These are phyloP conservation scores for Pseudogymnoascus sp. DNA, from an alignment of 2,329 filamentous ascomycete species.

Conservation along the genomic window DNA sequence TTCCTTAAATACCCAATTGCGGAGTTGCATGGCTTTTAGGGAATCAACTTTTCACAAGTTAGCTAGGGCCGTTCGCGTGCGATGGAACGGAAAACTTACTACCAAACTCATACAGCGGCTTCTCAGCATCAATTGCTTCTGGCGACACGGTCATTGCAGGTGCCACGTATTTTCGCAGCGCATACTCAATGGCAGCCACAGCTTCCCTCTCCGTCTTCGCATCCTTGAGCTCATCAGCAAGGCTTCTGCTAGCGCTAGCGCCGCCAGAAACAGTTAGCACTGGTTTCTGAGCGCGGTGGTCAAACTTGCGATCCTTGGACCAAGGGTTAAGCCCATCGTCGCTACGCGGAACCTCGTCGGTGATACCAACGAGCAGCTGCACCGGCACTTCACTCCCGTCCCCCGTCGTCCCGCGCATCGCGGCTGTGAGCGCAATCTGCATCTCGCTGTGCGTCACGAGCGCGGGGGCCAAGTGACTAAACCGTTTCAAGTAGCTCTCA, in stretches of 20 bases:
- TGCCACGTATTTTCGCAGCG: constrained; percentile 19
- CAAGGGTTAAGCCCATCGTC: not conserved
- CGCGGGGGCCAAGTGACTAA: constrained; percentile 46
- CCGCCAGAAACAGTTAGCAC: not conserved
- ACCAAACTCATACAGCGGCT: constrained; percentile 18
- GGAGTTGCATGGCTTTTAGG: constrained; percentile 43
- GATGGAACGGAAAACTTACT: constrained; percentile 18
- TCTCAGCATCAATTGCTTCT: constrained; percentile 22
- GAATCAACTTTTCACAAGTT: constrained; percentile 36
- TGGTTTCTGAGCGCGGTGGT: not conserved
- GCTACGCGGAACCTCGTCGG: not conserved
- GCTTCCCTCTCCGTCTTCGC: constrained; percentile 10
- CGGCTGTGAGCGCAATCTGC: not conserved
- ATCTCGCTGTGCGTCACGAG: constrained; percentile 33
- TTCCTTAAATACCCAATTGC: constrained; percentile 42
- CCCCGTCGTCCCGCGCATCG: not conserved
- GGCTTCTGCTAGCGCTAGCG: not conserved
- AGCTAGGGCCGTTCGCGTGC: constrained; percentile 28
- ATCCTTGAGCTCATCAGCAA: constrained; percentile 10
- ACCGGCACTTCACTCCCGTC: not conserved
- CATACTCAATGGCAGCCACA: constrained; percentile 6
- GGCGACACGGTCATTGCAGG: constrained; percentile 23
- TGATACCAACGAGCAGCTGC: constrained; percentile 24
- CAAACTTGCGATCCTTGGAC: not conserved
- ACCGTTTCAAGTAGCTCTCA: constrained; percentile 41